phyloP scores from a whole-genome alignment of 2,329 filamentous ascomycete species.

The Elsinoe arachidis region DNA sequence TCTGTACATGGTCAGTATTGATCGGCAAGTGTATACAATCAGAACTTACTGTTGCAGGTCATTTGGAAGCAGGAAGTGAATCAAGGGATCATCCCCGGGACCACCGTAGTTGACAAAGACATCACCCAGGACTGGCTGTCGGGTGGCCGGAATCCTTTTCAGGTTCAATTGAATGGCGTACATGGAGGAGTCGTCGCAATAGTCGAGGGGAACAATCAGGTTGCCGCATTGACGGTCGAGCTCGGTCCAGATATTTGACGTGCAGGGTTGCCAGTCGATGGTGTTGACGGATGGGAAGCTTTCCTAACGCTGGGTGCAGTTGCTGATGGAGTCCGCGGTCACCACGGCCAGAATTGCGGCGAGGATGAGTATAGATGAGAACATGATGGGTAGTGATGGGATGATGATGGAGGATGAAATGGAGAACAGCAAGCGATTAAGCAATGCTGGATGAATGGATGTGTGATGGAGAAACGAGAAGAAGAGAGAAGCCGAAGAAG shows the following conservation, averaged over 20 bases:
- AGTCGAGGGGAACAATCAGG: constrained; percentile 35
- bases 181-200: constrained; percentile 24
- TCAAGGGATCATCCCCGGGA: constrained; percentile 9
- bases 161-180: constrained; percentile 26
- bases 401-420: not conserved
- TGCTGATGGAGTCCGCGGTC: not conserved
- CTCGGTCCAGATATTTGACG: not conserved
- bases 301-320: not conserved
- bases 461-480: not conserved
- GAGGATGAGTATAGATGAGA: not conserved
- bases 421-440: not conserved
- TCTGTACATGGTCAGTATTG: constrained; percentile 19
- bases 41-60: not conserved
- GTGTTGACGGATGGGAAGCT: not conserved
- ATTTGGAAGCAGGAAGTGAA: no score
- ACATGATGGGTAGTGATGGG: not conserved
- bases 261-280: not conserved
- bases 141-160: constrained; percentile 25
- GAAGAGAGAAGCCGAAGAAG: no score
- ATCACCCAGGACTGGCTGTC: constrained; percentile 28
- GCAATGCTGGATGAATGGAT: no score
- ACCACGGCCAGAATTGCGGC: not conserved
- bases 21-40: constrained; percentile 26
- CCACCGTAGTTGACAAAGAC: constrained; percentile 30
- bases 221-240: constrained; percentile 25